These are phyloP conservation scores for Umbelopsis ramanniana DNA, from an alignment of 192 early-diverging fungal genomes.

Conservation along the genomic window DNA sequence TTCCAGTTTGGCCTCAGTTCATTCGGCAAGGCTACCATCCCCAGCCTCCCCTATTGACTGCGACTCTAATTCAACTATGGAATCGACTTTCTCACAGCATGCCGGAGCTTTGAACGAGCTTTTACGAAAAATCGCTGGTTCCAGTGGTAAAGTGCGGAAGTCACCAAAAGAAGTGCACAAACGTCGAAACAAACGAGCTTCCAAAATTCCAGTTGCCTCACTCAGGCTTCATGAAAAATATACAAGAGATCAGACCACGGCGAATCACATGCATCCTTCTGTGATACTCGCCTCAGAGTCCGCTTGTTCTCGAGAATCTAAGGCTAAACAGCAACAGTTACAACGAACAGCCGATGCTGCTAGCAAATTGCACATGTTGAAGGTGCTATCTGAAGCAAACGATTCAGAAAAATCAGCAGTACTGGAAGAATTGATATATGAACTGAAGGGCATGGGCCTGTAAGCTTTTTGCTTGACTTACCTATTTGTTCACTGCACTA, in stretches of 20 bases:
- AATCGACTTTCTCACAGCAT: conserved; percentile 19
- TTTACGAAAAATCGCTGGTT: conserved; percentile 4
- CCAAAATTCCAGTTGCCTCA: conserved; percentile 1
- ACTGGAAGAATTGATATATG: conserved; percentile 22
- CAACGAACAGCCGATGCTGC: conserved; percentile 25
- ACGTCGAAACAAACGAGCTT: conserved; percentile 22
- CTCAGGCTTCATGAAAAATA: not conserved
- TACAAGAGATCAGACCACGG: not conserved
- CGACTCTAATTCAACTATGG: not conserved
- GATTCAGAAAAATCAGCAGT: conserved; percentile 24
- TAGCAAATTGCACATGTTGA: conserved; percentile 22
- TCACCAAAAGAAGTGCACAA: conserved; percentile 17
- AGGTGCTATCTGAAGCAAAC: not conserved
- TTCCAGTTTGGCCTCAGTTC: not conserved
- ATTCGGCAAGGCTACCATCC: not conserved
- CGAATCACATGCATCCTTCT: not conserved
- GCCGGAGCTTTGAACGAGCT: conserved; percentile 35
- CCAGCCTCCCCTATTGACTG: conserved; percentile 1
- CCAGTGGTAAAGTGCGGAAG: not conserved
- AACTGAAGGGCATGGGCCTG: conserved; percentile 31
- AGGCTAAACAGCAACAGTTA: conserved; percentile 25
- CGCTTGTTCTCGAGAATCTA: not conserved
- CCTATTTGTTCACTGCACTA: not conserved
- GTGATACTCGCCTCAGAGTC: not conserved
- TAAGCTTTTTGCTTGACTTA: not conserved